These are phyloP conservation scores for Endogone sp. DNA, from an alignment of 192 early-diverging fungal genomes.

Conservation along the genomic window DNA sequence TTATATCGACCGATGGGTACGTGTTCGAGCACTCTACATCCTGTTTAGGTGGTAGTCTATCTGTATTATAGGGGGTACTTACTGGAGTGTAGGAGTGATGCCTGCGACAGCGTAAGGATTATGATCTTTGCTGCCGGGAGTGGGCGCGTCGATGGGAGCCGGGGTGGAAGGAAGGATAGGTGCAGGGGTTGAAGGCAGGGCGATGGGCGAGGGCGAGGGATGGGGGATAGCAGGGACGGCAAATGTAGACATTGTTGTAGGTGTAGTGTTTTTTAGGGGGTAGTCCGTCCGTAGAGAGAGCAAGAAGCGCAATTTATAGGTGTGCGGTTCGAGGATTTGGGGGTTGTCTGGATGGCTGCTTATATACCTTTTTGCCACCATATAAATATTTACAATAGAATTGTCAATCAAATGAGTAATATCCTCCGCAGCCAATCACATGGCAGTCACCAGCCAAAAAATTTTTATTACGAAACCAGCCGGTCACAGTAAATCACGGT, in stretches of 20 bases:
- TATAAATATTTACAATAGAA: neutral
- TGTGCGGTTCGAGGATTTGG: neutral
- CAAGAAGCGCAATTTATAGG: neutral
- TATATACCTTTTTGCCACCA: neutral
- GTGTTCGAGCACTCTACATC: neutral
- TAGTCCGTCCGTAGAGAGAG: neutral
- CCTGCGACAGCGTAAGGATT: constrained; percentile 47
- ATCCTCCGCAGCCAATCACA: neutral
- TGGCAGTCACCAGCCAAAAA: too few relatives aligned
- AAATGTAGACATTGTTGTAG: neutral
- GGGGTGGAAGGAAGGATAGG: constrained; percentile 24
- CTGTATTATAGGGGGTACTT: constrained; percentile 27
- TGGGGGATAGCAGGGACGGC: neutral
- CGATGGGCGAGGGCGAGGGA: neutral
- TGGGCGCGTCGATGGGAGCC: constrained; percentile 36
- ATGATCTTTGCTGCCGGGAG: constrained; percentile 29
- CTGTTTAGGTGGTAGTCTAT: neutral
- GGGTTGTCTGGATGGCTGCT: neutral
- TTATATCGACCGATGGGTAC: neutral
- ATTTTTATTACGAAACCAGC: too few relatives aligned
- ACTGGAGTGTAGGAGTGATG: constrained; percentile 60
- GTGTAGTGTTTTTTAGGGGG: too few relatives aligned
- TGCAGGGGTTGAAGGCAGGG: neutral
- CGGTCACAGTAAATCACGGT: too few relatives aligned
- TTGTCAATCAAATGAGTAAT: neutral